Evolutionary conservation across 805 yeast genomes (phyloP).

Genomic region (Candida caryicola): DNA sequence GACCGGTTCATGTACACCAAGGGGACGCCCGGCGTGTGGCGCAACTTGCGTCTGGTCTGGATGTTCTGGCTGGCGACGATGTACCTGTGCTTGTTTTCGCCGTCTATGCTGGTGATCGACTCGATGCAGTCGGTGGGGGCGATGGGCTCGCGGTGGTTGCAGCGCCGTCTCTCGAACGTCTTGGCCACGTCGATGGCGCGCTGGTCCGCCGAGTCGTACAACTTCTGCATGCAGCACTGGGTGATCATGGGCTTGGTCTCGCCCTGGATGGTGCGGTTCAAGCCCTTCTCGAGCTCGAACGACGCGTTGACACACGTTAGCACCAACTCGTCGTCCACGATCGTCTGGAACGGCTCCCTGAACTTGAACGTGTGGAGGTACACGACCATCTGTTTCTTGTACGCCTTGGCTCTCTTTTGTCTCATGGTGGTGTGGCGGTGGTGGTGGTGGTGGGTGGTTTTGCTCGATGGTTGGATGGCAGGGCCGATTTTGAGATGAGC

Average conservation of each 20-base stretch:
- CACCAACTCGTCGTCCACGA: constrained; percentile 80
- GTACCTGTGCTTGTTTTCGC: constrained; percentile 85
- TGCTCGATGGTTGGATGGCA: too few species aligned
- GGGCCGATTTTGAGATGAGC: too few species aligned
- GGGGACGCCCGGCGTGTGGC: constrained; percentile 88
- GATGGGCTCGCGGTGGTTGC: constrained; percentile 72
- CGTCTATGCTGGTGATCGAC: constrained; percentile 65
- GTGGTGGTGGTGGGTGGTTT: too few species aligned
- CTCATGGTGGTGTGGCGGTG: constrained; percentile 53
- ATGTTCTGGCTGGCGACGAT: constrained; percentile 82
- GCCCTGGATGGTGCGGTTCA: constrained; percentile 77
- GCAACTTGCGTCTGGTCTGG: constrained; percentile 61
- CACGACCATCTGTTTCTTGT: constrained; percentile 87
- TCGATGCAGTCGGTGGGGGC: constrained; percentile 74
- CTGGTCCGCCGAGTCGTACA: constrained; percentile 71
- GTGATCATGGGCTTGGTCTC: constrained; percentile 89
- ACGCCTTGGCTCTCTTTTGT: constrained; percentile 92
- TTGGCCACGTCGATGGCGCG: constrained; percentile 80
- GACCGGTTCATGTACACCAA: constrained; percentile 81
- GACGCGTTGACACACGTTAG: constrained; percentile 62
- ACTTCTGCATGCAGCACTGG: constrained; percentile 88
- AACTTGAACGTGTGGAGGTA: constrained; percentile 85
- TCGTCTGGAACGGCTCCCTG: constrained; percentile 88
- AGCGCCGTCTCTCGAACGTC: constrained; percentile 83
- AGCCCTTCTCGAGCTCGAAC: constrained; percentile 77